phyloP scores from a whole-genome alignment of 345 rosid species.

The Raphanus raphanistrum region DNA sequence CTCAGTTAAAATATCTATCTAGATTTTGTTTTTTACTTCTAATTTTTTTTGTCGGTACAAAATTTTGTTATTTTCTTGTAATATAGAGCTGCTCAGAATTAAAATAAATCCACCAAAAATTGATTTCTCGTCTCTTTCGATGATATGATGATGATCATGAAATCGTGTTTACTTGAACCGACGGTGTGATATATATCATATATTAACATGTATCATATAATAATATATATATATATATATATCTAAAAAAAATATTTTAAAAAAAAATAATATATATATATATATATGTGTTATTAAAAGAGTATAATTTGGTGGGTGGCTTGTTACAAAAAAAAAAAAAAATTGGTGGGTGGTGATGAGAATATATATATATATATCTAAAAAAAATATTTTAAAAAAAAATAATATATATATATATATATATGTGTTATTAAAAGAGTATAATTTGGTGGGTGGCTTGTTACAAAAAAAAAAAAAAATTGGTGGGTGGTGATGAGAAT shows the following conservation, averaged over 20 bases:
- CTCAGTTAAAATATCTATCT: not conserved
- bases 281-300: not conserved
- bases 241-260: too few species aligned
- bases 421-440: not conserved
- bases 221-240: not conserved
- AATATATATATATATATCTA: too few species aligned
- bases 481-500: slow-evolving; percentile 22
- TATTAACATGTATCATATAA: not conserved
- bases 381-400: too few species aligned
- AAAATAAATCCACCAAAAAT: not conserved
- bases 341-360: slow-evolving; percentile 14
- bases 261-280: too few species aligned
- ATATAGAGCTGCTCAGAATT: not conserved
- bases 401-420: too few species aligned
- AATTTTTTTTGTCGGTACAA: not conserved
- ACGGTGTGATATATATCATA: not conserved
- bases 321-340: too few species aligned
- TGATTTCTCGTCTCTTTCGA: not conserved
- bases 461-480: too few species aligned
- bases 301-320: slow-evolving; percentile 19
- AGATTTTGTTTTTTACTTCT: not conserved
- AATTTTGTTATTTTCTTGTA: not conserved
- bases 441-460: slow-evolving; percentile 20
- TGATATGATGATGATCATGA: not conserved
- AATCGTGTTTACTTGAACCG: slow-evolving; percentile 9